Conservation (phyloP, 2,329 filamentous ascomycete species). For the Fusarium sp. region DNA sequence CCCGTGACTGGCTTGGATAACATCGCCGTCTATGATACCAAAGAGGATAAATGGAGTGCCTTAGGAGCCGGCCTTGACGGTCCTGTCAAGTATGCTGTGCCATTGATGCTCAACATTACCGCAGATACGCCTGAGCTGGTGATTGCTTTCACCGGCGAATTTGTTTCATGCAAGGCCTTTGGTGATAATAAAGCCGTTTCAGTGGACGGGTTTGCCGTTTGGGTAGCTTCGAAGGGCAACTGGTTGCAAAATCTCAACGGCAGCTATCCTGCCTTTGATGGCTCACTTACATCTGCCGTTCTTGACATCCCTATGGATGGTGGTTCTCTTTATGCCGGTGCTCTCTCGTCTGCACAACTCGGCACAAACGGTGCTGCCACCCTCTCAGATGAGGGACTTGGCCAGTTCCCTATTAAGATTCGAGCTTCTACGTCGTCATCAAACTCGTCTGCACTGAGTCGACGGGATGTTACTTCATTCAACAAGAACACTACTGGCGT, state of each 20-base stretch:
- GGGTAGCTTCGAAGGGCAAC: conserved; percentile 86
- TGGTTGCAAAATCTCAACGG: conserved; percentile 87
- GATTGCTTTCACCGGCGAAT: conserved; percentile 84
- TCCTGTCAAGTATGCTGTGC: conserved; percentile 78
- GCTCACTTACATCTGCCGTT: conserved; percentile 77
- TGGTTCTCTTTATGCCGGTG: conserved; percentile 83
- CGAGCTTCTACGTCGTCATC: conserved; percentile 50
- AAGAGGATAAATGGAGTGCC: conserved; percentile 77
- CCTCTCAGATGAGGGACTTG: conserved; percentile 68
- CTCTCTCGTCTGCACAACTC: conserved; percentile 80
- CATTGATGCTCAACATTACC: conserved; percentile 84
- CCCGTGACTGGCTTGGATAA: conserved; percentile 76
- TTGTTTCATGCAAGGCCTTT: conserved; percentile 79
- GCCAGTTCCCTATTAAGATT: conserved; percentile 70
- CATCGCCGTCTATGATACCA: conserved; percentile 80
- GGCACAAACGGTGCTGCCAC: conserved; percentile 79
- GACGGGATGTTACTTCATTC: conserved; percentile 61
- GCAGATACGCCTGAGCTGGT: conserved; percentile 76
- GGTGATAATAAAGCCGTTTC: conserved; percentile 70
- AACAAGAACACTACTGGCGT: conserved; percentile 72
- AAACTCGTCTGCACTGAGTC: conserved; percentile 56
- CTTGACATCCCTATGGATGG: conserved; percentile 73
- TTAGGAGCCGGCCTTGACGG: conserved; percentile 91
- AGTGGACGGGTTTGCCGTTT: conserved; percentile 85
- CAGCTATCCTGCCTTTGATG: conserved; percentile 75